Conservation (phyloP, 495 filamentous ascomycete species). For the Aspergillus sclerotiicarbonarius region DNA sequence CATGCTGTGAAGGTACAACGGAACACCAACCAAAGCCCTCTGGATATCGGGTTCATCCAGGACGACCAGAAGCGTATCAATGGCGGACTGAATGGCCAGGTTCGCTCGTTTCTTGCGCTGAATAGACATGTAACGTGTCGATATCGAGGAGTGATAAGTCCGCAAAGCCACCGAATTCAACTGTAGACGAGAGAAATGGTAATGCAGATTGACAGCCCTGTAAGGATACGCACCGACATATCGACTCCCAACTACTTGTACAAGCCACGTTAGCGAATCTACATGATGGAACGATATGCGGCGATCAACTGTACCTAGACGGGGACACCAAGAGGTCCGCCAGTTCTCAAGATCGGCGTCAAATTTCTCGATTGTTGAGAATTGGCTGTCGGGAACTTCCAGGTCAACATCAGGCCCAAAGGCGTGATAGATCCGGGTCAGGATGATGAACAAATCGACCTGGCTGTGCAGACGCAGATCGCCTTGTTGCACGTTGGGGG, state of each 20-base stretch:
- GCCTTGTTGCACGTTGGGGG: constrained; percentile 42
- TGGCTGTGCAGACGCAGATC: constrained; percentile 56
- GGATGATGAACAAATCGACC: constrained; percentile 57
- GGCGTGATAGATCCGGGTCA: constrained; percentile 55
- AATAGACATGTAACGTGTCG: constrained; percentile 47
- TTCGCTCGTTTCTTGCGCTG: constrained; percentile 53
- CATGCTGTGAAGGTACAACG: constrained; percentile 56
- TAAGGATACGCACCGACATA: constrained; percentile 54
- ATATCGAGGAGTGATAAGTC: constrained; percentile 49
- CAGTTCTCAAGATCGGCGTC: constrained; percentile 45
- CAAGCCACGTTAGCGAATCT: constrained; percentile 2
- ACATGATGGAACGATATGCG: not conserved
- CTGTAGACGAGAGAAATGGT: constrained; percentile 56
- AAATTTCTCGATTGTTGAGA: constrained; percentile 42
- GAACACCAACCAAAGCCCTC: constrained; percentile 48
- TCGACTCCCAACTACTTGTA: constrained; percentile 40
- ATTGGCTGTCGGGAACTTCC: constrained; percentile 47
- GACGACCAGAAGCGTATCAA: constrained; percentile 47
- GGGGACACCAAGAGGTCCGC: constrained; percentile 49
- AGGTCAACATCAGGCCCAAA: constrained; percentile 59
- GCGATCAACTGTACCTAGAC: constrained; percentile 38
- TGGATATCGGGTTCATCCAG: constrained; percentile 53
- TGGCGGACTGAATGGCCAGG: constrained; percentile 54
- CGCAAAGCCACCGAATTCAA: constrained; percentile 58
- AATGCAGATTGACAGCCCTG: constrained; percentile 52